Evolutionary conservation across 1,284 basidiomycete species (phyloP).

Genomic region (Anthracocystis panici-leucophaei): DNA sequence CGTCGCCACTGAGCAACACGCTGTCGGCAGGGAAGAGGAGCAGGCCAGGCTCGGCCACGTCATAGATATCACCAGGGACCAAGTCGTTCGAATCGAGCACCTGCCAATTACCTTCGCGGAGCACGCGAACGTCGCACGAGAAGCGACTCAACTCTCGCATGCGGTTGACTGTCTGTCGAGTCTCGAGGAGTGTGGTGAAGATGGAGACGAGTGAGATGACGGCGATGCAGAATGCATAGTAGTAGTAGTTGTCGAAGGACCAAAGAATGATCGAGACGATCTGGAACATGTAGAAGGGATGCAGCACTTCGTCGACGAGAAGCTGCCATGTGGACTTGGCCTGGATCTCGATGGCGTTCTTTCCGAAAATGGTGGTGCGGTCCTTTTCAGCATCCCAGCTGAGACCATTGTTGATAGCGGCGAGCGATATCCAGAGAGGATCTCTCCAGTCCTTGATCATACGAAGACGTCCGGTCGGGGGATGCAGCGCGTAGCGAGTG

Average conservation of each 20-base stretch:
- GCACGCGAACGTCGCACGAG: slow-evolving; percentile 81
- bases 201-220: slow-evolving; percentile 90
- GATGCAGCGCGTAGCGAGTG: slow-evolving; percentile 88
- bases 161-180: slow-evolving; percentile 84
- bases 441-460: slow-evolving; percentile 94
- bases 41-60: slow-evolving; percentile 82
- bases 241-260: slow-evolving; percentile 90
- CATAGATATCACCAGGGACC: slow-evolving; percentile 93
- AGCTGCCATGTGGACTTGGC: slow-evolving; percentile 85
- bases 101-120: slow-evolving; percentile 75
- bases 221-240: slow-evolving; percentile 97
- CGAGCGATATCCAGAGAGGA: slow-evolving; percentile 78
- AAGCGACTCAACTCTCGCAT: slow-evolving; percentile 98
- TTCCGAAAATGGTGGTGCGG: slow-evolving; percentile 78
- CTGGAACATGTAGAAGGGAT: slow-evolving; percentile 81
- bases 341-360: slow-evolving; percentile 90
- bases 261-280: slow-evolving; percentile 94
- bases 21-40: slow-evolving; percentile 89
- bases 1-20: slow-evolving; percentile 91
- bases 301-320: slow-evolving; percentile 78
- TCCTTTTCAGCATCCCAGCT: slow-evolving; percentile 61
- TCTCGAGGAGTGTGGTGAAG: slow-evolving; percentile 88
- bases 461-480: slow-evolving; percentile 82
- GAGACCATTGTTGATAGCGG: slow-evolving; percentile 61
- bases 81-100: slow-evolving; percentile 80